A percentile compares a stretch with the other conserved stretches of the same genome.
These are phyloP conservation scores for Penicillium sp. DNA, from an alignment of 2,329 filamentous ascomycete species.

Conservation along the genomic window DNA sequence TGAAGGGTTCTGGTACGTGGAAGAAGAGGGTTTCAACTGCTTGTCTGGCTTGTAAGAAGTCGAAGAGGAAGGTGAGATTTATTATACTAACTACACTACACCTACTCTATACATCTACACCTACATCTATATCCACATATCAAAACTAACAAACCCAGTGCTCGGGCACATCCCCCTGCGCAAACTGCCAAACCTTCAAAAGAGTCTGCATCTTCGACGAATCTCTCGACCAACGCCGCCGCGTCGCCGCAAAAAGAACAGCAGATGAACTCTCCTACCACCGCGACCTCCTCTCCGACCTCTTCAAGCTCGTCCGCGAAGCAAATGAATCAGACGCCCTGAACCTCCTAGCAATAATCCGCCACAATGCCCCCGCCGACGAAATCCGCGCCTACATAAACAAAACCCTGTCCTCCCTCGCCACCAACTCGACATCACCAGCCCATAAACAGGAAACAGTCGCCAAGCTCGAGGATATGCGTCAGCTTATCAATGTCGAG, in stretches of 20 bases:
- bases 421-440: neutral
- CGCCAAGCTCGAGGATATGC: slow-evolving; percentile 24
- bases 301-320: slow-evolving; percentile 29
- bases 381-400: slow-evolving; percentile 32
- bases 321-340: slow-evolving; percentile 25
- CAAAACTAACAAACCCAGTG: slow-evolving; percentile 22
- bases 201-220: slow-evolving; percentile 49
- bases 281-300: slow-evolving; percentile 32
- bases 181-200: slow-evolving; percentile 32
- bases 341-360: slow-evolving; percentile 30
- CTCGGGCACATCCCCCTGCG: slow-evolving; percentile 32
- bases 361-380: slow-evolving; percentile 28
- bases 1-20: slow-evolving; percentile 12
- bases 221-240: slow-evolving; percentile 47
- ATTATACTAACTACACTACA: neutral
- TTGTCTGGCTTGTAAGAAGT: slow-evolving; percentile 35
- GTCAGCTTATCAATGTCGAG: slow-evolving; percentile 24
- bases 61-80: slow-evolving; percentile 30
- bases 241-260: slow-evolving; percentile 35
- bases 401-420: slow-evolving; percentile 16
- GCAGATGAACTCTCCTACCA: slow-evolving; percentile 35
- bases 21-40: slow-evolving; percentile 36
- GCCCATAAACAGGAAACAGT: slow-evolving; percentile 16
- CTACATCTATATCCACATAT: neutral
- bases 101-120: neutral